Evolutionary conservation across 2,329 filamentous ascomycete genomes (phyloP).

Genomic region (Colletotrichum trifolii): DNA sequence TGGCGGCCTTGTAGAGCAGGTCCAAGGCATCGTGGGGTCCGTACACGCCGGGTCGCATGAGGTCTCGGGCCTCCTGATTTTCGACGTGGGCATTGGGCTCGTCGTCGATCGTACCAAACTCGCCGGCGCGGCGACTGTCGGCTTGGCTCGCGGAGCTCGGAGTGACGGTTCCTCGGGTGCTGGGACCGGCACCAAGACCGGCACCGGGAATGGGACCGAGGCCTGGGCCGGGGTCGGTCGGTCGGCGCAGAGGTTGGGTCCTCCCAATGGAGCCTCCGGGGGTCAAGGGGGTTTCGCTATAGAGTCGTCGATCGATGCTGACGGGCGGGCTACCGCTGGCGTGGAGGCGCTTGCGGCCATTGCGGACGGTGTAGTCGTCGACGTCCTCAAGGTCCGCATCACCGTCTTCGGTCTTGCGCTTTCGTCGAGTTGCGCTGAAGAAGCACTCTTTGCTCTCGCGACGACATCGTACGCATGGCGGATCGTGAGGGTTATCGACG

Average conservation of each 20-base stretch:
- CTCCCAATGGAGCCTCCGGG: slow-evolving; percentile 74
- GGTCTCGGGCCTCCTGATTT: slow-evolving; percentile 72
- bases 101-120: slow-evolving; percentile 55
- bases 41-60: slow-evolving; percentile 80
- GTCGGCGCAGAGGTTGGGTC: slow-evolving; percentile 73
- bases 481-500: slow-evolving; percentile 93
- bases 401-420: slow-evolving; percentile 80
- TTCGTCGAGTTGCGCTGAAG: slow-evolving; percentile 93
- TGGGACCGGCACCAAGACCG: slow-evolving; percentile 18
- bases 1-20: slow-evolving; percentile 87
- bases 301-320: slow-evolving; percentile 57
- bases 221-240: slow-evolving; percentile 51
- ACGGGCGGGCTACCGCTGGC: slow-evolving; percentile 57
- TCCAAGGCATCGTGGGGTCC: slow-evolving; percentile 94
- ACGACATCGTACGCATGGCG: slow-evolving; percentile 92
- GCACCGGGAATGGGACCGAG: too few species aligned
- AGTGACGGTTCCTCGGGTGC: slow-evolving; percentile 45
- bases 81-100: slow-evolving; percentile 72
- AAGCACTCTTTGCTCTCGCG: slow-evolving; percentile 97
- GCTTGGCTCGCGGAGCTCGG: slow-evolving; percentile 45
- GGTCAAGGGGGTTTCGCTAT: slow-evolving; percentile 69
- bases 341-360: slow-evolving; percentile 76
- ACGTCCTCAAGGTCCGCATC: slow-evolving; percentile 54
- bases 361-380: slow-evolving; percentile 77
- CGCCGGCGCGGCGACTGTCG: slow-evolving; percentile 43